Conservation (phyloP, 352 stramenopile species). For the Phytophthora citricola region DNA sequence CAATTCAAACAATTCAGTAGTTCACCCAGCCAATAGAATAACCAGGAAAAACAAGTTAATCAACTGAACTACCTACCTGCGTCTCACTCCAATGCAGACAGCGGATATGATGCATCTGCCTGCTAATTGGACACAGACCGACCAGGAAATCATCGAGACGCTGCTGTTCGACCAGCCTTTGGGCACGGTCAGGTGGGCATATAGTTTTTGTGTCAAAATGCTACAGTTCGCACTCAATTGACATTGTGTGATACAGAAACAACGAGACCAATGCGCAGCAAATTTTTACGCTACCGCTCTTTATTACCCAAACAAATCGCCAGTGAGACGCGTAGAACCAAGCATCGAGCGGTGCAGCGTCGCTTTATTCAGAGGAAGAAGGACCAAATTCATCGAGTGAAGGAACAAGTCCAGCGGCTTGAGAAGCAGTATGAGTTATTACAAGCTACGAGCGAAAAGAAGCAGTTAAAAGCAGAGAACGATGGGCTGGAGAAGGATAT, state of each 20-base stretch:
- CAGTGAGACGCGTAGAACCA: constrained; percentile 43
- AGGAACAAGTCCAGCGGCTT: constrained; percentile 33
- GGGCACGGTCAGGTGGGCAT: not conserved
- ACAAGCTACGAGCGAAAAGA: constrained; percentile 27
- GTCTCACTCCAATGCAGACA: constrained; percentile 3
- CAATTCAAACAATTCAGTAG: no score
- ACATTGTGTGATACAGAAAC: not conserved
- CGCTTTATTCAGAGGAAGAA: constrained; percentile 59
- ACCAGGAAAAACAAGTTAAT: no score
- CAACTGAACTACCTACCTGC: no score
- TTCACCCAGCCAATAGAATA: no score
- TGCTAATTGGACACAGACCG: constrained; percentile 36
- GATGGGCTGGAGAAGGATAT: constrained; percentile 22
- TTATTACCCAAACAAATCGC: constrained; percentile 13
- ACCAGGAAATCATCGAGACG: constrained; percentile 50
- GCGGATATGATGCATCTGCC: constrained; percentile 16
- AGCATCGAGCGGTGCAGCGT: constrained; percentile 53
- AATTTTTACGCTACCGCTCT: constrained; percentile 16
- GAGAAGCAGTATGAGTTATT: constrained; percentile 41
- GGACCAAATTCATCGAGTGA: constrained; percentile 41
- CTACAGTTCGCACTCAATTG: not conserved
- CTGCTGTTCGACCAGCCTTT: constrained; percentile 37
- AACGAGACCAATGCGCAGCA: constrained; percentile 13
- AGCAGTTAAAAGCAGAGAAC: constrained; percentile 37
- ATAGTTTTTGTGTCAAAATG: not conserved